Percentiles rank a stretch among this genome's conserved stretches.
Evolutionary conservation across 106 monocot genomes (phyloP).

Genomic region (Allium fistulosum): DNA sequence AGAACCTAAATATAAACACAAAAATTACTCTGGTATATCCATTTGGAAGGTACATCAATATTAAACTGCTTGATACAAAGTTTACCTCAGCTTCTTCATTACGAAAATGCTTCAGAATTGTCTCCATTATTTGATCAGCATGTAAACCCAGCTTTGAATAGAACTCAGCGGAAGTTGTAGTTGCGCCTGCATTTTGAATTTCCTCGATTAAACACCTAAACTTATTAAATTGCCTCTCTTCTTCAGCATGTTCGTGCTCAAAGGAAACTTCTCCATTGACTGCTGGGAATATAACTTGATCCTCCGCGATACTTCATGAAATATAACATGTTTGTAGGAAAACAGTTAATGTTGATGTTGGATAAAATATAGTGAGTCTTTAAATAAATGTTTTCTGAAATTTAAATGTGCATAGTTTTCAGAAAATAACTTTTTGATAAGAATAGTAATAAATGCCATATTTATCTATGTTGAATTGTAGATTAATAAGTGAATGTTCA

Average conservation of each 20-base stretch:
- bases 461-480: no score
- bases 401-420: no score
- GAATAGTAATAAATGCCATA: no score
- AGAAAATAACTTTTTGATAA: no score
- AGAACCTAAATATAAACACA: constrained; percentile 55
- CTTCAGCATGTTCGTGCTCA: constrained; percentile 87
- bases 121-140: constrained; percentile 96
- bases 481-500: no score
- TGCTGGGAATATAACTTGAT: constrained; percentile 99
- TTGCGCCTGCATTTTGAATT: constrained; percentile 69
- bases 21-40: constrained; percentile 6
- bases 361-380: no score
- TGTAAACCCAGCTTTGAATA: constrained; percentile 70
- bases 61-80: background rate
- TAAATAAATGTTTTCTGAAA: no score
- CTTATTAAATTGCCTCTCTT: constrained; percentile 81
- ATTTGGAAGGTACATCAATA: background rate
- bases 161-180: constrained; percentile 80
- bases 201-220: constrained; percentile 88
- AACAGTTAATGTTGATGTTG: no score
- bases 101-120: constrained; percentile 80
- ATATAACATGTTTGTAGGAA: background rate
- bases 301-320: constrained; percentile 82
- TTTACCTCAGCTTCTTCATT: constrained; percentile 78
- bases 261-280: constrained; percentile 78